Evolutionary conservation across 2,329 filamentous ascomycete species (phyloP).

Genomic region (Fusarium mexicanum): DNA sequence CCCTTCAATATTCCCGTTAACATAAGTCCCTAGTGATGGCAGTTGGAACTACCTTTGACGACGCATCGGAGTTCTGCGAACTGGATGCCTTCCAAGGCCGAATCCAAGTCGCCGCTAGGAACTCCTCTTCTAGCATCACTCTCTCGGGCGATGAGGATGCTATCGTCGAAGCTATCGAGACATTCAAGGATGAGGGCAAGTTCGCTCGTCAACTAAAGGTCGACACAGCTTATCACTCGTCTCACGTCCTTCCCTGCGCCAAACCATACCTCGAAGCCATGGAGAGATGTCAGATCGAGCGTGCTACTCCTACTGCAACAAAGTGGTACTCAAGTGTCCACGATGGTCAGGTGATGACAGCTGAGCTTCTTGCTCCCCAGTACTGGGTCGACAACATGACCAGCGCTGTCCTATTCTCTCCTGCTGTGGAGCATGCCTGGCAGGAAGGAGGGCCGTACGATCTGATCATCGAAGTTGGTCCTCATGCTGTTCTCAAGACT

Average conservation of each 20-base stretch:
- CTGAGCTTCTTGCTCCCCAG: background rate
- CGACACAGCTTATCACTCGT: slow-evolving; percentile 8
- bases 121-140: background rate
- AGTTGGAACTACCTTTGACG: background rate
- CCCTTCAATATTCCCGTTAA: fast-evolving
- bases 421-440: background rate
- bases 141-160: background rate
- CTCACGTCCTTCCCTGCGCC: background rate
- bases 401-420: background rate
- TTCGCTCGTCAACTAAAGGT: background rate
- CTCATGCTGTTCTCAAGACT: background rate
- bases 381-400: slow-evolving; percentile 9
- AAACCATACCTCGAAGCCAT: background rate
- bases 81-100: background rate
- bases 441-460: background rate
- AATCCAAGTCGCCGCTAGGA: background rate
- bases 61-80: background rate
- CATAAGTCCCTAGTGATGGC: background rate
- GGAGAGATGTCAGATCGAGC: background rate
- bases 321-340: background rate
- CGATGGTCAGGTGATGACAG: fast-evolving
- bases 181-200: background rate
- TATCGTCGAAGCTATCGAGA: fast-evolving
- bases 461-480: background rate
- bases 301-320: background rate